phyloP scores from a whole-genome alignment of 371 early-diverging fungal species.

The Quaeritorhiza haematococci region DNA sequence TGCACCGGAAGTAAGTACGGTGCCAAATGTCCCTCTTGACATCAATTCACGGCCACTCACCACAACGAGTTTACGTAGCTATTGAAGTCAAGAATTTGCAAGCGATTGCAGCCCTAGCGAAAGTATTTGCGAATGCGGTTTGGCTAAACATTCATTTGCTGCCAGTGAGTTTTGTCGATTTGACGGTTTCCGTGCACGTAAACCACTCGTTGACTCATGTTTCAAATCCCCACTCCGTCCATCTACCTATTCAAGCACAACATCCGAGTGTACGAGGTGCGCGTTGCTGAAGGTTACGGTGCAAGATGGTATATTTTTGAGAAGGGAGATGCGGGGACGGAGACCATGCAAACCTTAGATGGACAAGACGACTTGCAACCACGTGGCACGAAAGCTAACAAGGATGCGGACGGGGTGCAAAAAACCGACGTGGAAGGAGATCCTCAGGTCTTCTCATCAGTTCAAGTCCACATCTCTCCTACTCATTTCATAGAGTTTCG shows the following conservation, averaged over 20 bases:
- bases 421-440: too few relatives aligned
- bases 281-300: constrained; percentile 5
- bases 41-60: too few relatives aligned
- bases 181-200: background rate
- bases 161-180: background rate
- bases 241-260: background rate
- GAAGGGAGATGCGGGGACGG: too few relatives aligned
- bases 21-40: too few relatives aligned
- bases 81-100: constrained; percentile 1
- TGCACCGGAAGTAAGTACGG: constrained; percentile 1
- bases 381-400: background rate
- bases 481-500: constrained; percentile 1
- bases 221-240: background rate
- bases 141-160: constrained; percentile 13
- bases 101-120: background rate
- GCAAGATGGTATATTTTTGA: constrained; percentile 8
- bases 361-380: background rate
- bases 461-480: background rate
- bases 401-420: background rate
- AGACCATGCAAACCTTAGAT: background rate
- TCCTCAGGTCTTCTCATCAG: too few relatives aligned
- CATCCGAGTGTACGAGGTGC: constrained; percentile 8
- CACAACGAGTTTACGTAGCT: too few relatives aligned
- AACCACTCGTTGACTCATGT: background rate
- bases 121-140: constrained; percentile 6